phyloP scores from a whole-genome alignment of 495 filamentous ascomycete species.

The Penicillium samsonianum region DNA sequence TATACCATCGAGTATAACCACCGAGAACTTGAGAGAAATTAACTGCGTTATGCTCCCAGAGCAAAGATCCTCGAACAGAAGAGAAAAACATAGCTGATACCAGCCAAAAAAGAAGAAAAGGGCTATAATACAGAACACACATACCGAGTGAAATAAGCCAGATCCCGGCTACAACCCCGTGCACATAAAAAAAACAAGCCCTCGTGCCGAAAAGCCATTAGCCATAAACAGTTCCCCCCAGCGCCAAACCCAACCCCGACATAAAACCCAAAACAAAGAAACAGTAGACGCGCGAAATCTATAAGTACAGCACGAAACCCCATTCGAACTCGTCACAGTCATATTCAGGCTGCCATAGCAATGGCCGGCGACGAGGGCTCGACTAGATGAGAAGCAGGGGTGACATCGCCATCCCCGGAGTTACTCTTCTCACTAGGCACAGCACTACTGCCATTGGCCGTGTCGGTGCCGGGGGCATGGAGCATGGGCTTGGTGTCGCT shows the following conservation, averaged over 20 bases:
- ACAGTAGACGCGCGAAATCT: not conserved
- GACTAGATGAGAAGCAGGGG: conserved; percentile 41
- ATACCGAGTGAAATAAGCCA: conserved; percentile 1
- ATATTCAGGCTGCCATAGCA: conserved; percentile 18
- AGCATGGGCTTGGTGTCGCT: conserved; percentile 78
- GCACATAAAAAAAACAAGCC: not conserved
- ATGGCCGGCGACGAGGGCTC: conserved; percentile 51
- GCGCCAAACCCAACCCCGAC: conserved; percentile 4
- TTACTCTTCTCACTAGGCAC: conserved; percentile 71
- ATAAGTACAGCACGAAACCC: conserved; percentile 1
- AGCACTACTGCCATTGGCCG: conserved; percentile 37
- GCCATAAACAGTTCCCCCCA: not conserved
- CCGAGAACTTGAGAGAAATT: not conserved
- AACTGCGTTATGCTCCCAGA: not conserved
- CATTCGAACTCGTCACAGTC: conserved; percentile 4
- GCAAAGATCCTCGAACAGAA: not conserved
- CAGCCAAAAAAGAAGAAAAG: not conserved
- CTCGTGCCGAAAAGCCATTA: not conserved
- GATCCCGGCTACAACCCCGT: conserved; percentile 4
- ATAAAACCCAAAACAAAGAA: not conserved
- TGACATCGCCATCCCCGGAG: conserved; percentile 55
- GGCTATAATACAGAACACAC: conserved; percentile 10
- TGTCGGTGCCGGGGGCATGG: conserved; percentile 62
- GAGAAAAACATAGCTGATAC: not conserved
- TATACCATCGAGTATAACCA: not conserved